These are phyloP conservation scores for Xylaria sp. DNA, from an alignment of 2,329 filamentous ascomycete genomes.

Conservation along the genomic window DNA sequence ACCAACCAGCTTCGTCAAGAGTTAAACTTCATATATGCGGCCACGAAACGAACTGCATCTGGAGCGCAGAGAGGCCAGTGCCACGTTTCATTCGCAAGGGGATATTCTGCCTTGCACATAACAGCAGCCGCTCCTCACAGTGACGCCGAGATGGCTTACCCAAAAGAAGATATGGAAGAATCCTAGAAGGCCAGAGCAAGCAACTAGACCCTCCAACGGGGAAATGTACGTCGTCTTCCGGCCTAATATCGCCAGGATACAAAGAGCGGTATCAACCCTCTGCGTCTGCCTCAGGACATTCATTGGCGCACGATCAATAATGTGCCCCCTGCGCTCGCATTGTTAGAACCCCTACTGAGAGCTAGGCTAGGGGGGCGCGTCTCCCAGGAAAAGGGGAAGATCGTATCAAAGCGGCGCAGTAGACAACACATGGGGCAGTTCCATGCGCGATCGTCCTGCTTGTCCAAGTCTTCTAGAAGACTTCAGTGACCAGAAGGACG, in stretches of 20 bases:
- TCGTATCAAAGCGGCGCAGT: conserved; percentile 23
- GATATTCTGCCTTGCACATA: neutral
- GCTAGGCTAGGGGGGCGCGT: conserved; percentile 7
- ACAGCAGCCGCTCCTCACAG: neutral
- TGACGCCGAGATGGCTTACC: neutral
- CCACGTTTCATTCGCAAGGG: neutral
- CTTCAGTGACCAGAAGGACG: conserved; percentile 1
- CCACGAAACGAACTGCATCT: neutral
- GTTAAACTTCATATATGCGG: neutral
- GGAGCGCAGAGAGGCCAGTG: conserved; percentile 1
- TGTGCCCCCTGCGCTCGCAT: conserved; percentile 5
- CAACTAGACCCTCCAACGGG: neutral
- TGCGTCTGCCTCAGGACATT: neutral
- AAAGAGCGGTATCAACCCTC: conserved; percentile 1
- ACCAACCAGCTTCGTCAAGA: conserved; percentile 9
- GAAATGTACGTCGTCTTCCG: neutral
- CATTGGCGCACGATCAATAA: conserved; percentile 5
- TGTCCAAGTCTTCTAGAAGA: conserved; percentile 2
- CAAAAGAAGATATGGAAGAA: neutral
- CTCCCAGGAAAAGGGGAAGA: conserved; percentile 2
- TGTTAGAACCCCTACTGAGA: conserved; percentile 6
- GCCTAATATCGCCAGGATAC: neutral
- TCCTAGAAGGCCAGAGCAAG: neutral
- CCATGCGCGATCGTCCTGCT: conserved; percentile 1
- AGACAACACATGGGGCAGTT: conserved; percentile 1